These are phyloP conservation scores for Ciborinia camelliae DNA, from an alignment of 2,329 filamentous ascomycete species.

Conservation along the genomic window DNA sequence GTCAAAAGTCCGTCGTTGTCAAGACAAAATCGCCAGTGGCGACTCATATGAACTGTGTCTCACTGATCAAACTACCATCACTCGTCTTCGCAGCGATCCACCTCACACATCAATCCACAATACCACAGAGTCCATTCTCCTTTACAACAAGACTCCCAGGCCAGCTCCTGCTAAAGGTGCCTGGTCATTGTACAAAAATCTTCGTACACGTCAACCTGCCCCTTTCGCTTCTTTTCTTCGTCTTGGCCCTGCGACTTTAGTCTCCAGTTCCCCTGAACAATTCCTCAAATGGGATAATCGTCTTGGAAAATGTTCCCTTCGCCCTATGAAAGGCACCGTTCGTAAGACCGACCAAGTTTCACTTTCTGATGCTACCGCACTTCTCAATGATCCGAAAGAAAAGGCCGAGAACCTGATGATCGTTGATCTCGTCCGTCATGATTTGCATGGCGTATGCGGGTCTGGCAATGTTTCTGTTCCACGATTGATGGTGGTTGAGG, in stretches of 20 bases:
- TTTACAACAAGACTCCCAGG: constrained; percentile 21
- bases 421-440: constrained; percentile 91
- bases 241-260: constrained; percentile 65
- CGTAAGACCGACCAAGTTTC: constrained; percentile 64
- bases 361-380: constrained; percentile 64
- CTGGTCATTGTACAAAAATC: constrained; percentile 36
- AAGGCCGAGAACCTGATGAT: constrained; percentile 98
- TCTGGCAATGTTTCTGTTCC: constrained; percentile 69
- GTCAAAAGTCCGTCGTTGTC: constrained; percentile 38
- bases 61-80: constrained; percentile 37
- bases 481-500: constrained; percentile 80
- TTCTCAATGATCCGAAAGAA: constrained; percentile 81
- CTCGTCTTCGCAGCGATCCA: constrained; percentile 14
- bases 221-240: constrained; percentile 72
- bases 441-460: constrained; percentile 81
- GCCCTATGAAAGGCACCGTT: constrained; percentile 97
- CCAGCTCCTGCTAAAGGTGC: constrained; percentile 20
- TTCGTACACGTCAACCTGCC: constrained; percentile 35
- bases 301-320: constrained; percentile 68
- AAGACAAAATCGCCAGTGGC: constrained; percentile 39
- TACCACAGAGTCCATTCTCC: constrained; percentile 13
- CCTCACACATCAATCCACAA: constrained; percentile 10
- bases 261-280: constrained; percentile 84
- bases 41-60: constrained; percentile 44
- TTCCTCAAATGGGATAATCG: constrained; percentile 66